Evolutionary conservation across 345 rosid genomes (phyloP).

Genomic region (Jatropha curcas): DNA sequence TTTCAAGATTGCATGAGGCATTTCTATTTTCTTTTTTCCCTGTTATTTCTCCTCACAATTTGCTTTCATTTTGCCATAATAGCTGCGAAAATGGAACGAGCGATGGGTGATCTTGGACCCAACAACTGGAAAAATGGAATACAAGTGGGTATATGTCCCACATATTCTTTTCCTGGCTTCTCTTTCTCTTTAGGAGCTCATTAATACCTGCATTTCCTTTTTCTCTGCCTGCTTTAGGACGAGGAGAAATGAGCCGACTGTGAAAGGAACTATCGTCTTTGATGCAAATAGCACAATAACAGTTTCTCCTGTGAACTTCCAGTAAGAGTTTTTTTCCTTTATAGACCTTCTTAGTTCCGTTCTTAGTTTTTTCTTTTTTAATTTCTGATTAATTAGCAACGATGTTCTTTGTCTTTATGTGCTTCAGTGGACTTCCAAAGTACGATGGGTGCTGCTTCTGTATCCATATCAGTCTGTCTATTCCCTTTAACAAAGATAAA

Average conservation of each 20-base stretch:
- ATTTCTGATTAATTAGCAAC: conserved; percentile 17
- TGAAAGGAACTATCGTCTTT: conserved; percentile 77
- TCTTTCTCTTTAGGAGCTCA: neutral
- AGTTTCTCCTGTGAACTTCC: conserved; percentile 89
- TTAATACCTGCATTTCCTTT: neutral
- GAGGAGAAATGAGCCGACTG: conserved; percentile 78
- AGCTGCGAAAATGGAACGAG: conserved; percentile 98
- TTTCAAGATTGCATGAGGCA: neutral
- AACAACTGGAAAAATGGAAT: conserved; percentile 94
- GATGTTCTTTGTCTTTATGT: conserved; percentile 17
- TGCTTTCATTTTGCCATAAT: neutral
- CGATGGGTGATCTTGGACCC: conserved; percentile 97
- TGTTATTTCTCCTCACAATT: neutral
- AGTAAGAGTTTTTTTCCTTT: conserved; percentile 48
- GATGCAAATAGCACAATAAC: conserved; percentile 90
- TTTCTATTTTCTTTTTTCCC: neutral
- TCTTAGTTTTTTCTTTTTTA: conserved; percentile 4
- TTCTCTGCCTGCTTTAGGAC: conserved; percentile 52
- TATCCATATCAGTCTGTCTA: conserved; percentile 52
- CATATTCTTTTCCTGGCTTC: neutral
- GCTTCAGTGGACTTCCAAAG: conserved; percentile 87
- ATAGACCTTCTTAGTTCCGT: conserved; percentile 10
- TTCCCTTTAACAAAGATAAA: neutral
- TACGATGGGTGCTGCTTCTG: conserved; percentile 96
- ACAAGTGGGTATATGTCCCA: conserved; percentile 57